Evolutionary conservation across 1,139 yeast genomes (phyloP), one percentile per base, ranked within the genome.

Genomic region (Taiozyma sp.): DNA sequence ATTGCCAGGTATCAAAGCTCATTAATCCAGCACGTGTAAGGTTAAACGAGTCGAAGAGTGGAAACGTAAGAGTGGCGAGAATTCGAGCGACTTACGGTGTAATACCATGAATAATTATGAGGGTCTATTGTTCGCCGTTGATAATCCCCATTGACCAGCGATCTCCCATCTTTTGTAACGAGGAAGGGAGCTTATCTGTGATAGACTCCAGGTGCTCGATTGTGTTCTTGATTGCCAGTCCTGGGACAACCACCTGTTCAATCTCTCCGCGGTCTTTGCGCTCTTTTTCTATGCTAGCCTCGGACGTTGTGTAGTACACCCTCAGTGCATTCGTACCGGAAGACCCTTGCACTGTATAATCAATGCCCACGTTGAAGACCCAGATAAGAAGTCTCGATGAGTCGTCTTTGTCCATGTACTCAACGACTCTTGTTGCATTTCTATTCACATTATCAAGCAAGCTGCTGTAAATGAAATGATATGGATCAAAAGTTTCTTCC

Each of bases 321-420:
- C 81, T 81, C 30, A 77, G 62, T 2, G 74, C 74, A 61, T 67
- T 65, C 22, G 52, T 49, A 19, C 47, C 43, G 3, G 45, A 56
- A 2, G 47, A 62, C 22, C 62, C 68, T 39, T 55, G 70, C 44
- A 64, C 42, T 55, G 69, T 60, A 50, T 64, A 68, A 32, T 62
- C 58, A 8, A 76, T 60, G 2, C 83, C 85, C 4, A 76, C 68
- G 56, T 76, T 81, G 61, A 83, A 75, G 1, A 83, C 74, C 89
- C 90, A 85, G 1, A 82, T 47, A 32, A 73, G 55, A 0, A 73
- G 56, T 14, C 60, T 48, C 29, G 43, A 43, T n/a, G 58, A 54
- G 16, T 58, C 57, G 11, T 47, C 48, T 1, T 47, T 19, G n/a
- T 59, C 49, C 6, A 56, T 60, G 9, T 73, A 54, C 24, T 67